phyloP scores from a whole-genome alignment of 139 green algal species.

The Tetraselmis chui region DNA sequence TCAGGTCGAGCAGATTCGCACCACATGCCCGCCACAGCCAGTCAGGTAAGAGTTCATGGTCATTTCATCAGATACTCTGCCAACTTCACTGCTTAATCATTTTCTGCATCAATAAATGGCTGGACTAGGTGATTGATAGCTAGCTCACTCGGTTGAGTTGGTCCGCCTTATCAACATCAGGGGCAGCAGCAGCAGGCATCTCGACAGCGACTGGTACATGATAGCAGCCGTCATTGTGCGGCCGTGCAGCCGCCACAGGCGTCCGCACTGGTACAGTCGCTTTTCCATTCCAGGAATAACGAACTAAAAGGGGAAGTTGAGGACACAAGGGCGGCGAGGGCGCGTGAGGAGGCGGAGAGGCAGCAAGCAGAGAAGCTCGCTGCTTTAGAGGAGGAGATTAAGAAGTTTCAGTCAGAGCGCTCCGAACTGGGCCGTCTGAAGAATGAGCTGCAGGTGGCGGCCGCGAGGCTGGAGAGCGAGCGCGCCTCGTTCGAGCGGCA shows the following conservation, averaged over 20 bases:
- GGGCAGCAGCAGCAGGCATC: neutral
- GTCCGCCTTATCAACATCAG: too few species aligned
- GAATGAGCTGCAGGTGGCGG: conserved; percentile 49
- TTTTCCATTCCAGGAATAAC: neutral
- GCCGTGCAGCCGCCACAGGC: neutral
- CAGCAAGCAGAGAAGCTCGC: neutral
- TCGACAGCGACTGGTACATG: neutral
- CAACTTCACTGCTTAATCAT: too few species aligned
- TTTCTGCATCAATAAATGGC: too few species aligned
- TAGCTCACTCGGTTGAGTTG: too few species aligned
- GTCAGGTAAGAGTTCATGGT: too few species aligned
- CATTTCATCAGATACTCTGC: too few species aligned
- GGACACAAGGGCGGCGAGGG: neutral
- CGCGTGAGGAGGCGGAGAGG: neutral
- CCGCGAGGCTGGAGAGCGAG: conserved; percentile 48
- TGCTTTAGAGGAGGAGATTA: neutral
- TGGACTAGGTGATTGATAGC: too few species aligned
- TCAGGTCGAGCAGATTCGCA: too few species aligned
- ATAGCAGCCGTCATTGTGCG: neutral
- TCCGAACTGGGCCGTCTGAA: conserved; percentile 35
- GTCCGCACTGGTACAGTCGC: neutral
- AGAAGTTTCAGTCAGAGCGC: conserved; percentile 27
- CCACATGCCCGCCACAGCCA: too few species aligned
- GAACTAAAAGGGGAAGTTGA: neutral
- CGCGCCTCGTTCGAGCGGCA: conserved; percentile 46